phyloP scores from a whole-genome alignment of 106 monocot species.

The Dioscorea alata region DNA sequence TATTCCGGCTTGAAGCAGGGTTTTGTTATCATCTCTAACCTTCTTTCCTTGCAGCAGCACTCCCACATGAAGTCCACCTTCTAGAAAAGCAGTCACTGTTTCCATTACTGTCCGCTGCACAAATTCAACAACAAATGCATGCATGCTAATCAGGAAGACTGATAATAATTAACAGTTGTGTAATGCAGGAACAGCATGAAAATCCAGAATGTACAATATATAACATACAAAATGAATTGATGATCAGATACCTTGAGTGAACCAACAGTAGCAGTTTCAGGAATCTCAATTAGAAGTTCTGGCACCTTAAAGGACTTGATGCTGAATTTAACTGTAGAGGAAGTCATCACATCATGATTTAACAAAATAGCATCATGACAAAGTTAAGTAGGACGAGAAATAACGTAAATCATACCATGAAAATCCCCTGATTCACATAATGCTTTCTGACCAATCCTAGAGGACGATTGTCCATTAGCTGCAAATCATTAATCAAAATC shows the following conservation, averaged over 20 bases:
- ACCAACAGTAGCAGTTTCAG: slow-evolving; percentile 56
- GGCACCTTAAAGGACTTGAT: slow-evolving; percentile 56
- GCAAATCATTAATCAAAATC: neutral
- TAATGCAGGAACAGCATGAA: too few relatives aligned
- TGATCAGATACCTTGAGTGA: slow-evolving; percentile 35
- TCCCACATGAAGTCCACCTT: slow-evolving; percentile 35
- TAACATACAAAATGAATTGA: neutral
- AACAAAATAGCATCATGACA: neutral
- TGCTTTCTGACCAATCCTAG: slow-evolving; percentile 11
- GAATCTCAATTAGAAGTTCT: slow-evolving; percentile 49
- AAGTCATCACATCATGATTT: slow-evolving; percentile 3
- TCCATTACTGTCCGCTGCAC: slow-evolving; percentile 34
- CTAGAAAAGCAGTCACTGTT: slow-evolving; percentile 39
- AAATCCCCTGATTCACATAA: slow-evolving; percentile 17
- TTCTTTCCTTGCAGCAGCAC: slow-evolving; percentile 52
- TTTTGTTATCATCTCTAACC: slow-evolving; percentile 45
- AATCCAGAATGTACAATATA: neutral
- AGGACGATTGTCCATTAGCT: slow-evolving; percentile 20
- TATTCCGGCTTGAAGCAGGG: slow-evolving; percentile 40
- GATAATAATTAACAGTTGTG: too few relatives aligned
- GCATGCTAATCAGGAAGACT: too few relatives aligned
- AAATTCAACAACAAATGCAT: too few relatives aligned
- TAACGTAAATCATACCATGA: slow-evolving; percentile 18
- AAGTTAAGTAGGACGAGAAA: neutral
- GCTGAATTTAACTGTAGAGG: slow-evolving; percentile 35